A percentile compares a stretch with the other conserved stretches of the same genome.
These are phyloP conservation scores for Phialophora macrospora DNA, from an alignment of 2,329 filamentous ascomycete genomes.

Conservation along the genomic window DNA sequence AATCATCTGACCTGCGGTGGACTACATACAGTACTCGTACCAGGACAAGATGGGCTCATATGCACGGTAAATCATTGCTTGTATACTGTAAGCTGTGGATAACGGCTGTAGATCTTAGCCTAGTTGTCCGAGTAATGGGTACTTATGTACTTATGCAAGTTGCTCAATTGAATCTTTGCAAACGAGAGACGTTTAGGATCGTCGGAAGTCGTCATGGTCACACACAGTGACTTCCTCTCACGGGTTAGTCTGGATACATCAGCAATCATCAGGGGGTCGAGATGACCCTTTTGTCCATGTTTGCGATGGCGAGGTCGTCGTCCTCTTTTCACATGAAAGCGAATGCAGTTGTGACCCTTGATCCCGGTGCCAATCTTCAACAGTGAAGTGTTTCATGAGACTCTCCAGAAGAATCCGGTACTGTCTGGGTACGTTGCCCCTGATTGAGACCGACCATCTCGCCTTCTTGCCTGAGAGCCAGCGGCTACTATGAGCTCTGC, in stretches of 20 bases:
- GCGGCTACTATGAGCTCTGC: background rate
- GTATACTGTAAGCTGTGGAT: constrained; percentile 3
- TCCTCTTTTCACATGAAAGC: background rate
- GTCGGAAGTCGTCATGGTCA: background rate
- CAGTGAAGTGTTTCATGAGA: background rate
- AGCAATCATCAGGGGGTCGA: background rate
- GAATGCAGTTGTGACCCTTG: background rate
- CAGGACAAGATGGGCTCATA: background rate
- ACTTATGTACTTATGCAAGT: background rate
- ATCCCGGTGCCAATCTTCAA: background rate
- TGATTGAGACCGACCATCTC: background rate
- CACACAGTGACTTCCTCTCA: background rate
- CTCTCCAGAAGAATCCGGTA: background rate
- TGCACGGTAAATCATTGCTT: constrained; percentile 7
- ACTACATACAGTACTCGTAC: background rate
- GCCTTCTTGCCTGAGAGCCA: background rate
- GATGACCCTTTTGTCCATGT: background rate
- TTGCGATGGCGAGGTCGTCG: background rate
- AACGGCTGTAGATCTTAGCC: background rate
- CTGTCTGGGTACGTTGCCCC: background rate
- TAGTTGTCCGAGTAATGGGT: background rate
- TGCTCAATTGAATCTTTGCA: background rate
- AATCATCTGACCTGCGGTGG: background rate
- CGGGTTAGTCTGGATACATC: background rate
- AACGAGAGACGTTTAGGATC: background rate